A percentile compares a stretch with the other conserved stretches of the same genome.
Evolutionary conservation across 768 basidiomycete species (phyloP).

Genomic region (Lactarius sanguifluus): DNA sequence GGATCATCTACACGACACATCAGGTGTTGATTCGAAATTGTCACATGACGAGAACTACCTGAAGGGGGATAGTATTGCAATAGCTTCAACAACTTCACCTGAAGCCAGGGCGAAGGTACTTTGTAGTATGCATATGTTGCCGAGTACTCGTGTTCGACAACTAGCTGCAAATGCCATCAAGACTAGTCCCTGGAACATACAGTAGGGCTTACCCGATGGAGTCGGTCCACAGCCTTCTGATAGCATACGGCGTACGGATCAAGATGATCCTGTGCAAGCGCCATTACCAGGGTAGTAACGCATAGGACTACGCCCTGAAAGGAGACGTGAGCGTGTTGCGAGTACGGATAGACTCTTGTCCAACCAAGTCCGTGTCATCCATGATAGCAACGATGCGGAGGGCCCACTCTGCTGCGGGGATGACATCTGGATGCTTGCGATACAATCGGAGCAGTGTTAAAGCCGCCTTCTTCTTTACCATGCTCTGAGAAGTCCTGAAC

Average conservation of each 20-base stretch:
- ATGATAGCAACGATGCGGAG: constrained; percentile 91
- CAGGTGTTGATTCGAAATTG: background rate
- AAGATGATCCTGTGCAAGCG: constrained; percentile 90
- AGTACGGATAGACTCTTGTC: constrained; percentile 18
- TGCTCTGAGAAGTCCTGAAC: constrained; percentile 83
- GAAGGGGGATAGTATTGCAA: constrained; percentile 96
- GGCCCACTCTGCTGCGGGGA: constrained; percentile 95
- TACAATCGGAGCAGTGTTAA: constrained; percentile 90
- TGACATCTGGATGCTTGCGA: constrained; percentile 92
- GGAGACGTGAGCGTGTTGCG: background rate
- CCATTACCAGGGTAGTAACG: constrained; percentile 90
- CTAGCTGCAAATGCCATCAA: constrained; percentile 52
- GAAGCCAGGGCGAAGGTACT: constrained; percentile 96
- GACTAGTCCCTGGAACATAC: background rate
- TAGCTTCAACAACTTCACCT: constrained; percentile 90
- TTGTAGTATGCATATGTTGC: constrained; percentile 96
- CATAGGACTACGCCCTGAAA: constrained; percentile 89
- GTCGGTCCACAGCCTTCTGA: constrained; percentile 88
- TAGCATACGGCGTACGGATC: constrained; percentile 92
- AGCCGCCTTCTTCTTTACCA: constrained; percentile 99
- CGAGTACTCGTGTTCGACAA: constrained; percentile 87
- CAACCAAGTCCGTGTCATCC: constrained; percentile 87
- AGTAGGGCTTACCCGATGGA: constrained; percentile 59
- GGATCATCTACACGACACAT: constrained; percentile 65
- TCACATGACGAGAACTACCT: constrained; percentile 49